Base-by-base conservation (phyloP, 2,329 filamentous ascomycete genomes). In the Verticillium zaregamsianum region DNA sequence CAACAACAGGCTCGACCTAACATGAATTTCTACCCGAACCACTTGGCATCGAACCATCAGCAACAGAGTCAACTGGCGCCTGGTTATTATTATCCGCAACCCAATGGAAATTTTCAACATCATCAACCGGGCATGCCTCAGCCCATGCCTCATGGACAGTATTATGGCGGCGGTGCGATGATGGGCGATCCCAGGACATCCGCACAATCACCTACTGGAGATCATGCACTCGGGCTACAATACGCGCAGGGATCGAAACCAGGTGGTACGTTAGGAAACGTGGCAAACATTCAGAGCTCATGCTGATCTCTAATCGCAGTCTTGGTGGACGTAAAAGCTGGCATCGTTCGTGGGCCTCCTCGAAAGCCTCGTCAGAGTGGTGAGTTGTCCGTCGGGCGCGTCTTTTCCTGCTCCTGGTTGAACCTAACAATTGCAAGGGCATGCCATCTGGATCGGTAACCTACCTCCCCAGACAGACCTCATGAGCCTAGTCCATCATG, bases 381-480 rank as follows among this genome's bases (percentile, higher is more conserved):
- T 88, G 74, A 61, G 58, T n/a, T 31, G 17, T 9, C 20, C 55
- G 28, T 63, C 60, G 40, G 65, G 9, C 1, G 14, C 11, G 14
- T 35, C 2, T 67, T 15, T 49, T 20, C 62, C 59, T 55, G 55
- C 55, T 31, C 64, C 61, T 65, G 61, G 62, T 8, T 9, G 33
- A 35, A 32, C 54, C 8, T 54, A 33, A 55, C 63, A 68, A 59
- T 71, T 58, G 58, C n/a, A 59, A 80, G 94, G 93, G 1, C 91
- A 97, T 72, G 94, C 94, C 0, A 87, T 98, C 23, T 98, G 95
- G 94, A 92, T 98, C 32, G 95, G 95, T 49, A 98, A 98, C 71
- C 80, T 98, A 0, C 93, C 94, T 4, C 90, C 92, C 0, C 90
- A 92, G 57, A 90, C 93, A 0, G 89, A 89, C 49, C 82, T 98